Base-by-base conservation (phyloP, 257 asterid genomes). In the Solanum clarkiae region DNA sequence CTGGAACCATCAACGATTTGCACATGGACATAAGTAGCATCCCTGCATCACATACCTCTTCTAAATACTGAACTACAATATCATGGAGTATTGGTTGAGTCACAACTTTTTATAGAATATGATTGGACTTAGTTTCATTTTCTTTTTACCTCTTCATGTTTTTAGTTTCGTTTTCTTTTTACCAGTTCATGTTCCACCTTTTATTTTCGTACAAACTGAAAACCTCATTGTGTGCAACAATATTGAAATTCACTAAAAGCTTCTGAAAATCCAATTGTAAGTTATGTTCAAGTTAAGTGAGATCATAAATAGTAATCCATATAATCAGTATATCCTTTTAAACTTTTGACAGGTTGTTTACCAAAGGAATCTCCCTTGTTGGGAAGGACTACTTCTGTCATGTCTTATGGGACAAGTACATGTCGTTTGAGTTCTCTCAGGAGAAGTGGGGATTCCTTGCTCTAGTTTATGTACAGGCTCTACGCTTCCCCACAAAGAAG, bases 361-460 rank as follows among this genome's bases (percentile, higher is more conserved):
- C 88, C 87, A 93, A 94, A 89, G 98, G 94, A 84, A 22, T 93
- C 66, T 87, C 95, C 71, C 92, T 90, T 90, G 97, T 96, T 77
- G 98, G 93, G 84, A 95, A 88, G 85, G 98, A 93, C 91, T 96
- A 94, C 91, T 87, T 86, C 87, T 93, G 94, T 88, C 98, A 93
- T 86, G 91, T 86, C 79, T 85, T 96, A 59, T 96, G 99, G 99
- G 97, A 93, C 90, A 92, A 88, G 86, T 96, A 96, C 93, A 85
- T 96, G 90, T 91, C 91, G 87, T 94, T 90, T 91, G 98, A 94
- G 88, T 92, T 90, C 84, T 86, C 84, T 84, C 94, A 87, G 83
- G 92, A 93, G 86, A 92, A 96, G 56, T 96, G 98, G 98, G 88
- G 86, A 72, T 90, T 88, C 88, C 97, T 96, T 85, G 96, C 97